phyloP scores from a whole-genome alignment of 495 filamentous ascomycete genomes.

The Aspergillus incahuasiensis region DNA sequence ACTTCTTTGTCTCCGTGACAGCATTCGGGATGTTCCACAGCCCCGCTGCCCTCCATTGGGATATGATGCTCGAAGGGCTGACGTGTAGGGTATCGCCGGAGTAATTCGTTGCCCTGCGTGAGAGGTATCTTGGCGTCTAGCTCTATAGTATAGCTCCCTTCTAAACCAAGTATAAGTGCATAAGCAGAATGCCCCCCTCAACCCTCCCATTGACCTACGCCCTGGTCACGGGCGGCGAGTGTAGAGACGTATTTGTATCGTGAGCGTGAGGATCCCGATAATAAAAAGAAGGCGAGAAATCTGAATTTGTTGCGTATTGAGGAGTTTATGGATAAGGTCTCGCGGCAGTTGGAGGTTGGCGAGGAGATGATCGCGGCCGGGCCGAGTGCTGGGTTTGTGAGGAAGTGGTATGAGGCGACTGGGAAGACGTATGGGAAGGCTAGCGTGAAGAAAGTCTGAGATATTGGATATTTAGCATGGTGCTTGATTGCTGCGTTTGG shows the following conservation, averaged over 20 bases:
- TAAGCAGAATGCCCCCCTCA: background rate
- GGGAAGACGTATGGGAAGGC: constrained; percentile 20
- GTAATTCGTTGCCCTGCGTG: background rate
- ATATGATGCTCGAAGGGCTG: no score
- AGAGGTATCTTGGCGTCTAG: background rate
- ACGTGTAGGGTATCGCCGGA: background rate
- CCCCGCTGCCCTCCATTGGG: no score
- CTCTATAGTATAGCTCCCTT: no score
- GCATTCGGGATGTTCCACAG: no score
- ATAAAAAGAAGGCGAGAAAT: constrained; percentile 49
- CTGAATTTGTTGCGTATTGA: constrained; percentile 31
- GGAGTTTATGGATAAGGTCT: constrained; percentile 42
- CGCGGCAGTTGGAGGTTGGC: constrained; percentile 30
- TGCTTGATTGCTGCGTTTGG: background rate
- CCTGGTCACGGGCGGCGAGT: constrained; percentile 39
- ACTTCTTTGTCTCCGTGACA: no score
- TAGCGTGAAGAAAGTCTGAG: background rate
- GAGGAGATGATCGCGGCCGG: constrained; percentile 38
- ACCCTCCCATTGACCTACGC: constrained; percentile 30
- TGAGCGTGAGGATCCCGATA: constrained; percentile 44
- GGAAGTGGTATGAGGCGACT: constrained; percentile 34
- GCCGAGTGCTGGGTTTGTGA: constrained; percentile 21
- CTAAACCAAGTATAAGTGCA: background rate
- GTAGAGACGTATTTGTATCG: constrained; percentile 47
- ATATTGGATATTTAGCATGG: background rate